Evolutionary conservation across 495 filamentous ascomycete species (phyloP).

Genomic region (Penicillium pancosmium): DNA sequence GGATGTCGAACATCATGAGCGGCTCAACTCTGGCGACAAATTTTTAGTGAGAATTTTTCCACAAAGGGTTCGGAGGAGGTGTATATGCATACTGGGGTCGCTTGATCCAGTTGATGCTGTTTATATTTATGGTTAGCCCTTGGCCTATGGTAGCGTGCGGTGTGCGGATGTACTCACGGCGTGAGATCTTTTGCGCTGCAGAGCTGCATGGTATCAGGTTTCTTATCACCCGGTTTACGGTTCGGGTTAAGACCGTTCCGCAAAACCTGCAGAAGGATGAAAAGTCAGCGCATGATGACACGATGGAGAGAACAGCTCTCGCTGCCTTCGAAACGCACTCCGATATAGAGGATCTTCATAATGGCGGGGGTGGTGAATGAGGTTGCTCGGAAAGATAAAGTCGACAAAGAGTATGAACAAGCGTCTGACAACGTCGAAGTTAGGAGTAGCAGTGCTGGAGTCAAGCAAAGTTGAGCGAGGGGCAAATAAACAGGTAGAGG

Average conservation of each 20-base stretch:
- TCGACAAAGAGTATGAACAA: neutral
- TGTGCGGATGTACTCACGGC: conserved; percentile 29
- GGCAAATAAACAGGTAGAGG: neutral
- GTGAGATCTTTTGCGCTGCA: conserved; percentile 78
- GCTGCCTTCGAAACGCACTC: conserved; percentile 59
- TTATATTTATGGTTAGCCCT: conserved; percentile 13
- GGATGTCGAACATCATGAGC: conserved; percentile 58
- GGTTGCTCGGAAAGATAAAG: neutral
- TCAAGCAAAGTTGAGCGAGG: neutral
- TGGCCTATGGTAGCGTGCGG: neutral
- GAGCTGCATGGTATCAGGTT: conserved; percentile 64
- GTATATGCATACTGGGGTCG: conserved; percentile 55
- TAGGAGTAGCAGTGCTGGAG: too few relatives aligned
- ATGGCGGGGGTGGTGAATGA: conserved; percentile 32
- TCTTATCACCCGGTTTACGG: too few relatives aligned
- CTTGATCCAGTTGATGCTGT: conserved; percentile 77
- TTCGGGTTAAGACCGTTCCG: conserved; percentile 74
- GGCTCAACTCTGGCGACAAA: conserved; percentile 32
- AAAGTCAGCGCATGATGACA: conserved; percentile 2
- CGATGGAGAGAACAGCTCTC: neutral
- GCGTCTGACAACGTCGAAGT: too few relatives aligned
- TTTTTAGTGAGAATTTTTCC: neutral
- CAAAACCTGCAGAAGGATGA: conserved; percentile 60
- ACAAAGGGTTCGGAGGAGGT: neutral
- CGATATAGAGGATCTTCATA: conserved; percentile 96